Evolutionary conservation across 257 asterid genomes (phyloP).

Genomic region (Solanum chmielewskii): DNA sequence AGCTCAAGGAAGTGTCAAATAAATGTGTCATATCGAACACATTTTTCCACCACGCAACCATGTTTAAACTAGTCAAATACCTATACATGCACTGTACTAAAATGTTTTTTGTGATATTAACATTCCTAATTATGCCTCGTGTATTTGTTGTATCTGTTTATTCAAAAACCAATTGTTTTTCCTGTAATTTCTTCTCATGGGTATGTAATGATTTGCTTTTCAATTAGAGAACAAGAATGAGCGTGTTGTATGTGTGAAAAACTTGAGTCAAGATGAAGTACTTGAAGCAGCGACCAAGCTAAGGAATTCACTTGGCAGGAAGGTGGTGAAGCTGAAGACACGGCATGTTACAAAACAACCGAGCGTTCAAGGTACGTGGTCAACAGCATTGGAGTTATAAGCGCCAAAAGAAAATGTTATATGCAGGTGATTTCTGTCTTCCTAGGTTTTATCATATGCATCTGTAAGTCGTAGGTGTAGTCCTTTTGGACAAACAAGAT

Average conservation of each 20-base stretch:
- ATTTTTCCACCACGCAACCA: background rate
- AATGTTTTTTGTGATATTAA: background rate
- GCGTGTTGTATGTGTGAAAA: conserved; percentile 67
- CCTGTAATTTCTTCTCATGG: background rate
- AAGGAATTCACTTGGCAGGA: conserved; percentile 78
- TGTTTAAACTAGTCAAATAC: background rate
- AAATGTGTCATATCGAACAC: background rate
- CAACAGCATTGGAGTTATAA: conserved; percentile 44
- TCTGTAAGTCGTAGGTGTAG: background rate
- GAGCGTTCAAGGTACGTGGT: conserved; percentile 92
- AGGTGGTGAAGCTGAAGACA: conserved; percentile 72
- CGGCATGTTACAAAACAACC: conserved; percentile 68
- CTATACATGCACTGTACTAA: background rate
- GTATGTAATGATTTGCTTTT: background rate
- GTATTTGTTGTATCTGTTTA: background rate
- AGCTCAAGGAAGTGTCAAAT: background rate
- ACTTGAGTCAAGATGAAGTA: conserved; percentile 59
- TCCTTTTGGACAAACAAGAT: background rate
- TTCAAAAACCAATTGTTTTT: background rate
- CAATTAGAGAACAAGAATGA: conserved; percentile 66
- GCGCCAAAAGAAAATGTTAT: background rate
- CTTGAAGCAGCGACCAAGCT: conserved; percentile 52
- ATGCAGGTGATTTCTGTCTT: background rate
- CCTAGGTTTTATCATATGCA: background rate
- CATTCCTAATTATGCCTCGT: background rate